phyloP scores from a whole-genome alignment of 768 basidiomycete species.

The Cystobasidium tubakii region DNA sequence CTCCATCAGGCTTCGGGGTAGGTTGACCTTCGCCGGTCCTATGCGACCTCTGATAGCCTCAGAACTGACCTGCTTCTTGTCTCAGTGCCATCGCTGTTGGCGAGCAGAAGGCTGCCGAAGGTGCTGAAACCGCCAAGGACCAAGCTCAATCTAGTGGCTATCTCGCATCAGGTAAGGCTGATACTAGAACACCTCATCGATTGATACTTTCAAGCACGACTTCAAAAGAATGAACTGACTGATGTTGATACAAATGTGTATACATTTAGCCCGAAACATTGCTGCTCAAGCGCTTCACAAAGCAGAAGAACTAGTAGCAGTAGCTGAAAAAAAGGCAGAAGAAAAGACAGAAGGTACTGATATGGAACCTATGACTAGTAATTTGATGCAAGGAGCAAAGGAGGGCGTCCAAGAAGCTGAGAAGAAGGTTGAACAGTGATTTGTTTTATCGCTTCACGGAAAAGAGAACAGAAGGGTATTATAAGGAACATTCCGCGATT shows the following conservation, averaged over 20 bases:
- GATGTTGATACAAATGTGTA: neutral
- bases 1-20: constrained; percentile 16
- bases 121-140: neutral
- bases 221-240: neutral
- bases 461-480: neutral
- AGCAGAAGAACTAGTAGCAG: constrained; percentile 23
- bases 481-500: neutral
- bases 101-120: constrained; percentile 25
- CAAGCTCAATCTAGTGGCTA: constrained; percentile 3
- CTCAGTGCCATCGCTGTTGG: constrained; percentile 21
- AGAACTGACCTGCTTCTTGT: neutral
- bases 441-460: no score
- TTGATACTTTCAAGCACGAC: neutral
- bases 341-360: constrained; percentile 14
- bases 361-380: constrained; percentile 21
- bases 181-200: neutral
- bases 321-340: neutral
- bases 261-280: constrained; percentile 15
- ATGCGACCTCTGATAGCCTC: neutral
- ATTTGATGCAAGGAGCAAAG: constrained; percentile 27
- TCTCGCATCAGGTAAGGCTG: neutral
- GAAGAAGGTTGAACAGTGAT: neutral
- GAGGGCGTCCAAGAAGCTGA: neutral
- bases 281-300: constrained; percentile 13
- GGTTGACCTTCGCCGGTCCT: neutral